Conservation (phyloP, 208 protist species). For the Trypanosoma scelopori region DNA sequence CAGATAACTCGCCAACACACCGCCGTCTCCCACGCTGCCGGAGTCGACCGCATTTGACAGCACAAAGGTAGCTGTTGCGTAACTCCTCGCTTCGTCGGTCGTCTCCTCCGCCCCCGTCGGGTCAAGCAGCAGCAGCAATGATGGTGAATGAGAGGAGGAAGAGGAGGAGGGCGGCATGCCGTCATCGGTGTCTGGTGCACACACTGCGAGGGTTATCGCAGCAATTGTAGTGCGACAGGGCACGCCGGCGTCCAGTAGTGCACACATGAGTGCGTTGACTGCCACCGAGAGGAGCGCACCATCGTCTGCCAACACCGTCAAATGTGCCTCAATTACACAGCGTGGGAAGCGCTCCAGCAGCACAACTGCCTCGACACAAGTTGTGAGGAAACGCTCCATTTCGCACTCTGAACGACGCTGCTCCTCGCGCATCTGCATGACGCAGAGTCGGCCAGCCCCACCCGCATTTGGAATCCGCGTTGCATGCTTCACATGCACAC, state of each 20-base stretch:
- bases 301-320: conserved; percentile 71
- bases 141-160: neutral
- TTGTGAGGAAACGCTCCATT: conserved; percentile 41
- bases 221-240: conserved; percentile 83
- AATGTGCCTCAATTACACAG: conserved; percentile 59
- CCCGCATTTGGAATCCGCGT: conserved; percentile 33
- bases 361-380: conserved; percentile 47
- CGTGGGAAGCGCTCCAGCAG: conserved; percentile 57
- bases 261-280: conserved; percentile 82
- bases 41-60: conserved; percentile 53
- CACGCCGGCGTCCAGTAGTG: conserved; percentile 81
- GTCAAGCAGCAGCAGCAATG: conserved; percentile 47
- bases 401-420: conserved; percentile 47
- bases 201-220: conserved; percentile 52
- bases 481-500: conserved; percentile 28
- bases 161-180: neutral
- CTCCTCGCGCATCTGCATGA: conserved; percentile 39
- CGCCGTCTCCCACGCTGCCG: conserved; percentile 9
- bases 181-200: conserved; percentile 12
- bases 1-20: conserved; percentile 47
- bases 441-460: conserved; percentile 46
- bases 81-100: conserved; percentile 23
- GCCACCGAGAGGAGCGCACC: conserved; percentile 65
- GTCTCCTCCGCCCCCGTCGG: conserved; percentile 63
- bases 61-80: conserved; percentile 55